Percentiles rank a stretch among this genome's conserved stretches.
Evolutionary conservation across 2,329 filamentous ascomycete genomes (phyloP).

Genomic region (Beauveria caledonica): DNA sequence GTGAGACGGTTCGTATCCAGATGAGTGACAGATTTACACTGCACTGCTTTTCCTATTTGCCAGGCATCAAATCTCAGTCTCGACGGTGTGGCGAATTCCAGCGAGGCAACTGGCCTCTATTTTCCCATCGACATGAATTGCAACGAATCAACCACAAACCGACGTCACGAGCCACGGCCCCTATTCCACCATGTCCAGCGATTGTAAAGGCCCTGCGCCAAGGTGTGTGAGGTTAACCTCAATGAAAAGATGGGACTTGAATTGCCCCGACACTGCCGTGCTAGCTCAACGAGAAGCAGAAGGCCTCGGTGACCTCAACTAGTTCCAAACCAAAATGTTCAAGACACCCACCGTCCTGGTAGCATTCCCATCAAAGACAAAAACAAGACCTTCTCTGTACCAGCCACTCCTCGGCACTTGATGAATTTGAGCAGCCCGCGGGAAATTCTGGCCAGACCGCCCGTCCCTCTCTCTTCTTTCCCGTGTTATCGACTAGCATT

Average conservation of each 20-base stretch:
- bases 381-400: background rate
- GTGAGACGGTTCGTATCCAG: background rate
- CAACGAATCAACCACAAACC: background rate
- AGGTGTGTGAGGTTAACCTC: no score
- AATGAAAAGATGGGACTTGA: no score
- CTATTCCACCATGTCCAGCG: background rate
- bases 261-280: no score
- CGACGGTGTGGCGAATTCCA: background rate
- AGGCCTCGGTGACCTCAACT: background rate
- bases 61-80: background rate
- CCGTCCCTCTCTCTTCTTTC: background rate
- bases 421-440: background rate
- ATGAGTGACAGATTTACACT: background rate
- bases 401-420: background rate
- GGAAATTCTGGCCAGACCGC: background rate
- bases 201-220: background rate
- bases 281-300: background rate
- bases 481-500: background rate
- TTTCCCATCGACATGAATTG: background rate
- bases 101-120: background rate
- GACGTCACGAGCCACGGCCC: background rate
- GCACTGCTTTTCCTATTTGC: background rate
- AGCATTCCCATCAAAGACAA: conserved; percentile 3
- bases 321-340: no score
- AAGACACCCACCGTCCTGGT: background rate